Evolutionary conservation across 2,329 filamentous ascomycete species (phyloP).

Genomic region (Paecilomyces niveus): DNA sequence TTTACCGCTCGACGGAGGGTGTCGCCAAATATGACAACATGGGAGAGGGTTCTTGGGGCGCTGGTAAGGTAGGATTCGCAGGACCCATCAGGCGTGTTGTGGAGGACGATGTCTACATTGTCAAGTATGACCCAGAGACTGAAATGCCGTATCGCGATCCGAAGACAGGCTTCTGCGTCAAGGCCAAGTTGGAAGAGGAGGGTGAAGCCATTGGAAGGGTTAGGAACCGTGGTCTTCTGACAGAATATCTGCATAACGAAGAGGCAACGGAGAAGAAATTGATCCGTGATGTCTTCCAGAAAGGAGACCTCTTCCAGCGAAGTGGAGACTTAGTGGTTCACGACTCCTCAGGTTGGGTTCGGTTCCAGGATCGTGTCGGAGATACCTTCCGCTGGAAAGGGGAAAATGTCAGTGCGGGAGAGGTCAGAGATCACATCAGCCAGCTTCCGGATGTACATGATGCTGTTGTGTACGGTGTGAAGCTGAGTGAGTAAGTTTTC

Average conservation of each 20-base stretch:
- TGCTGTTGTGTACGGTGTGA: slow-evolving; percentile 40
- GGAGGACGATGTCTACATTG: slow-evolving; percentile 37
- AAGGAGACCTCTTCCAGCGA: slow-evolving; percentile 40
- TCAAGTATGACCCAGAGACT: slow-evolving; percentile 36
- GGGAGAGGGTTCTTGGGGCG: slow-evolving; percentile 33
- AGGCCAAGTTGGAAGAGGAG: slow-evolving; percentile 30
- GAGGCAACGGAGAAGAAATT: slow-evolving; percentile 40
- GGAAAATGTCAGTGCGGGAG: slow-evolving; percentile 42
- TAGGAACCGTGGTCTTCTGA: slow-evolving; percentile 30
- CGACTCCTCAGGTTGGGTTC: slow-evolving; percentile 36
- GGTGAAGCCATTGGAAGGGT: slow-evolving; percentile 42
- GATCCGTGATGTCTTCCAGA: slow-evolving; percentile 37
- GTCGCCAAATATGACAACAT: slow-evolving; percentile 41
- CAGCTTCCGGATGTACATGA: slow-evolving; percentile 34
- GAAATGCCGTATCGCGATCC: slow-evolving; percentile 38
- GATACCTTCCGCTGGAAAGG: slow-evolving; percentile 63
- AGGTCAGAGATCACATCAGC: slow-evolving; percentile 39
- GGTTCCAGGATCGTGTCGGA: slow-evolving; percentile 39
- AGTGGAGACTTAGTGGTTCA: slow-evolving; percentile 40
- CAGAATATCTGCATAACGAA: slow-evolving; percentile 36
- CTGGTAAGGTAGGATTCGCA: slow-evolving; percentile 38
- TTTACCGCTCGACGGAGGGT: slow-evolving; percentile 43
- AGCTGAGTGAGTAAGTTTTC: slow-evolving; percentile 28
- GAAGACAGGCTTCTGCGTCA: slow-evolving; percentile 37
- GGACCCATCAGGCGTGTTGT: slow-evolving; percentile 33